Evolutionary conservation across 257 asterid genomes (phyloP).

Genomic region (Nicotiana knightiana): DNA sequence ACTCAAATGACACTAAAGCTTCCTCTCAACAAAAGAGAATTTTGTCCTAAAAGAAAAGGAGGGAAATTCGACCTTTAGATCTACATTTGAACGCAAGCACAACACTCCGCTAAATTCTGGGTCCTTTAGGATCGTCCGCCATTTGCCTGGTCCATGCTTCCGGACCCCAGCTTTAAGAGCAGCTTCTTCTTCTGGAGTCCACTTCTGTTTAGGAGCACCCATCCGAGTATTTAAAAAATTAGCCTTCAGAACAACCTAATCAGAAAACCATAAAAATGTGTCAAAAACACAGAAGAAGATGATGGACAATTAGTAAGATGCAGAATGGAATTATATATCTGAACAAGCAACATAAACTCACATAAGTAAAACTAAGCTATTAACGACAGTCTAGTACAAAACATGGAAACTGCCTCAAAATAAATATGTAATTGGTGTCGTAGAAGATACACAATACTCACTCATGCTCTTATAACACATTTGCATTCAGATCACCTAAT

Average conservation of each 20-base stretch:
- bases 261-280: not conserved
- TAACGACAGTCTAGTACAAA: not conserved
- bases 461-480: not conserved
- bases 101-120: constrained; percentile 80
- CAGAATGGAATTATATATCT: not conserved
- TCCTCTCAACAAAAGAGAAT: not conserved
- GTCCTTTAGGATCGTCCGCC: constrained; percentile 95
- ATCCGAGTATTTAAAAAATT: constrained; percentile 21
- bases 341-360: not conserved
- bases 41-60: not conserved
- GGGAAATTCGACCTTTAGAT: constrained; percentile 65
- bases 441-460: not conserved
- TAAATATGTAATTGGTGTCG: not conserved
- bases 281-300: not conserved
- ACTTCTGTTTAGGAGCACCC: constrained; percentile 99
- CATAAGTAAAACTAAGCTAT: not conserved
- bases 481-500: not conserved
- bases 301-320: not conserved
- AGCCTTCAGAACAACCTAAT: not conserved
- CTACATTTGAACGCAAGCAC: constrained; percentile 83
- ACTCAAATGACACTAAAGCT: not conserved
- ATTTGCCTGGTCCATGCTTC: constrained; percentile 91
- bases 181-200: constrained; percentile 98
- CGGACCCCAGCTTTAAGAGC: constrained; percentile 95
- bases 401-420: not conserved